Evolutionary conservation across 139 green algal species (phyloP), one percentile per base, ranked within the genome.

Genomic region (Coelastrella sp.): DNA sequence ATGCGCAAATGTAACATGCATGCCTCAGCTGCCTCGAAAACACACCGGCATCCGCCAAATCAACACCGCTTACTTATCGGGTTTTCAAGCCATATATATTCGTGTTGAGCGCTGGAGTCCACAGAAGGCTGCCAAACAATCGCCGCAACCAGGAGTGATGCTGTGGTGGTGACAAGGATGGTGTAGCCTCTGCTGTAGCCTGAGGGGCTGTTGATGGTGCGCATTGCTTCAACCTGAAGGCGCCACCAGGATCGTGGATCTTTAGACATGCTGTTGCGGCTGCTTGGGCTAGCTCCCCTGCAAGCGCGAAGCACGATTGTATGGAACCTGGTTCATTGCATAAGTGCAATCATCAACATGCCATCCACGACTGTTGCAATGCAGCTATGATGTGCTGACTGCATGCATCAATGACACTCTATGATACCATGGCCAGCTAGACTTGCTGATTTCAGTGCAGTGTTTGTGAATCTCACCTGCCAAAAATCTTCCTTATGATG

Each of bases 91-190:
- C 23, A 87, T 8, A 13, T 23, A 75, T 75, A 14, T 16, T 87
- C 81, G 57, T 87, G 64, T 7, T 64, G 22, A 2, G 81, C 57
- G n/a, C 7, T 58, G 22, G 57, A 4, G 17, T 87, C 16, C 16
- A 87, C 11, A 8, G 61, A 17, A 20, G 81, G 81, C 14, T 54
- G 14, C 81, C 81, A 87, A 4, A 87, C 81, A 19, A 87, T 87
- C 7, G 64, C 64, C 11, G 81, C 56, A 20, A 87, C 58, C 47
- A 87, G 81, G 7, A 87, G 81, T 4, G 81, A 32, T 5, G 59
- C 57, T n/a, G 81, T 47, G 22, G 57, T 74, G 0, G 81, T 75
- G 13, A 60, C 16, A 3, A 65, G 5, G 20, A 87, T 75, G 4
- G 81, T 87, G 64, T 87, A 87, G 2, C 3, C 13, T 22, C 81